Evolutionary conservation across 1,284 basidiomycete genomes (phyloP).

Genomic region (Marasmius fiardii): DNA sequence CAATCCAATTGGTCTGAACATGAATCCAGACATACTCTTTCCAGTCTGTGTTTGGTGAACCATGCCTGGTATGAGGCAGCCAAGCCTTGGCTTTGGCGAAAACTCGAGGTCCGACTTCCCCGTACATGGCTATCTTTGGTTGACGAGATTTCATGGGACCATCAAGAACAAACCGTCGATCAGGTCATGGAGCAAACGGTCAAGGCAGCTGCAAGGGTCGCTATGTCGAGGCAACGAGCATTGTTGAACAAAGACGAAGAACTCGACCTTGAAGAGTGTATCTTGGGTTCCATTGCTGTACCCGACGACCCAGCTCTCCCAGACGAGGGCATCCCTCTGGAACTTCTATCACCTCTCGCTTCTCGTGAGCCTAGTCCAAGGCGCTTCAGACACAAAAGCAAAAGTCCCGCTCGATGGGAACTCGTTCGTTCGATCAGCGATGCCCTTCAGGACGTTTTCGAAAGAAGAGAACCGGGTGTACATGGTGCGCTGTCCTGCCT

Average conservation of each 20-base stretch:
- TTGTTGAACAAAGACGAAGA: constrained; percentile 35
- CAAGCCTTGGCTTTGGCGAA: constrained; percentile 78
- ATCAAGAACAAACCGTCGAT: constrained; percentile 61
- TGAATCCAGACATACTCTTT: constrained; percentile 56
- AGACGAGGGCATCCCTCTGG: constrained; percentile 65
- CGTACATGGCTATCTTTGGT: constrained; percentile 76
- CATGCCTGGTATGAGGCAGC: constrained; percentile 74
- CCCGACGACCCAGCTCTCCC: constrained; percentile 31
- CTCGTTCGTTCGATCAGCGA: constrained; percentile 72
- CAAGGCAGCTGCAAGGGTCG: constrained; percentile 58
- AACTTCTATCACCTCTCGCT: constrained; percentile 69
- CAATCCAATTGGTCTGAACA: constrained; percentile 65
- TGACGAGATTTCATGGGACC: constrained; percentile 71
- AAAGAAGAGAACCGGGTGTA: constrained; percentile 57
- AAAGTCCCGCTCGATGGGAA: constrained; percentile 79
- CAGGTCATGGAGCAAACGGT: constrained; percentile 62
- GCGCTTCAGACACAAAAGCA: constrained; percentile 68
- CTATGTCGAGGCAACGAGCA: constrained; percentile 35
- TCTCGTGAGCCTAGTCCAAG: constrained; percentile 79
- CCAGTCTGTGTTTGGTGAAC: constrained; percentile 68
- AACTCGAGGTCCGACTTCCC: constrained; percentile 75
- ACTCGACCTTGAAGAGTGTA: constrained; percentile 55
- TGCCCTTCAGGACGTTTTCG: constrained; percentile 66
- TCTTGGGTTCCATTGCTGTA: constrained; percentile 51
- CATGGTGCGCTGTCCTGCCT: constrained; percentile 51